Base-by-base conservation (phyloP, 2,329 filamentous ascomycete species). In the Cladosporium sp. region DNA sequence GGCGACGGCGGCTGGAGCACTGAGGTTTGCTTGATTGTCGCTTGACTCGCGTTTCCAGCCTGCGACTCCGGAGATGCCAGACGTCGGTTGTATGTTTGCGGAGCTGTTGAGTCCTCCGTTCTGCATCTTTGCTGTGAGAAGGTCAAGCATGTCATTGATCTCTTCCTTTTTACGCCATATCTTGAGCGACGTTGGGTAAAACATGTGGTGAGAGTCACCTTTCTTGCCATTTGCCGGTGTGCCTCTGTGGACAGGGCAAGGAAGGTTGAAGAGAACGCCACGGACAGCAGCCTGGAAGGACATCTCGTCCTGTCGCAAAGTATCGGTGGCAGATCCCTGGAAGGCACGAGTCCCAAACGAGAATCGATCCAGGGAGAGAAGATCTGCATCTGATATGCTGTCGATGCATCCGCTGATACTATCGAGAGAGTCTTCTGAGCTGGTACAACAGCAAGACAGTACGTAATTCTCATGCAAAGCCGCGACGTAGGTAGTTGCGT, bases 381-480 rank as follows among this genome's bases (percentile, higher is more conserved):
- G 80, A 75, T 99, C 95, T 58, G 91, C 92, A 68, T 96, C 90
- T 0, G 95, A 98, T 0, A 99, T 82, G 31, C 88, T 86, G 65
- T 95, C 91, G 65, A 97, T 89, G 74, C 94, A 98, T n/a, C 86
- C 88, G 68, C 92, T 91, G 65, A 97, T 81, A 68, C 89, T 89
- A 71, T 95, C 91, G 33, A 93, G 84, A 1, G 93, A 89, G 44
- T 80, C 78, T 68, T 83, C 82, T 0, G 85, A 87, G 26, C 85
- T 77, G 2, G 85, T 81, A 29, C 81, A 79, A 76, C 89, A 87
- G 74, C 94, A 98, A 0, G 95, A 98, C 0, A 93, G 82, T 1
- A 90, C 84, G 71, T 97, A 98, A 74, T 99, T 99, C 74, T 99
- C 95, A 75, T 98, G 94, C 0, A 98, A 81, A 3, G 93, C 91